Evolutionary conservation across 208 protist genomes (phyloP), one percentile per base, ranked within the genome.

Genomic region (Trypanosomatidae sp.): DNA sequence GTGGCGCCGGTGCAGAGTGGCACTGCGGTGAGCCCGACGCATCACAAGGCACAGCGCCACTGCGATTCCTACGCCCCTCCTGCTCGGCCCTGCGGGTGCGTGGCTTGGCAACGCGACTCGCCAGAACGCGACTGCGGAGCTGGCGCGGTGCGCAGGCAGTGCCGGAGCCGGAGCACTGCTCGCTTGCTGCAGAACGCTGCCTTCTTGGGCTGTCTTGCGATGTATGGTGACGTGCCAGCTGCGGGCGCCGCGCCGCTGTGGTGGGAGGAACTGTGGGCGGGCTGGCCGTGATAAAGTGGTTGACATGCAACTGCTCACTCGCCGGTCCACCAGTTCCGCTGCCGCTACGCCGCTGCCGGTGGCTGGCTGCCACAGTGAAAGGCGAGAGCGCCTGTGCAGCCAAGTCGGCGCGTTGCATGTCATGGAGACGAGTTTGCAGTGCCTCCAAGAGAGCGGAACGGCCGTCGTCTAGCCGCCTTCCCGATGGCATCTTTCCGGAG

Each of bases 81-180:
- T 49, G 41, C 1, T 47, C 47, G n/a, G 19, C 22, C 49, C 36
- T 60, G 52, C 69, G 53, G 39, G 5, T 49, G 66, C 52, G 60
- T 0, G 25, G 33, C n/a, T 66, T 50, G 43, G 64, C 30, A 46
- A n/a, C 46, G 19, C 75, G 75, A 28, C 69, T 74, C 19, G 49
- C 69, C 43, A 74, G n/a, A 7, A 79, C 53, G 0, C 69, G 68
- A 50, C 69, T 46, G 46, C 75, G 75, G 8, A 66, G 62, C 55
- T 71, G 69, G 1, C 64, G 62, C 25, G 68, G 69, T 4, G 69
- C 75, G 28, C 59, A 30, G 6, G 25, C 58, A 13, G 62, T 39
- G 17, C n/a, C 49, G 30, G 33, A 19, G 13, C 53, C 47, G 59
- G 59, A 46, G 8, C 59, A 33, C 15, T 43, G 59, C 36, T 15